These are phyloP conservation scores for Magnolia sinica DNA, from an alignment of 164 flowering plant genomes.

Conservation along the genomic window DNA sequence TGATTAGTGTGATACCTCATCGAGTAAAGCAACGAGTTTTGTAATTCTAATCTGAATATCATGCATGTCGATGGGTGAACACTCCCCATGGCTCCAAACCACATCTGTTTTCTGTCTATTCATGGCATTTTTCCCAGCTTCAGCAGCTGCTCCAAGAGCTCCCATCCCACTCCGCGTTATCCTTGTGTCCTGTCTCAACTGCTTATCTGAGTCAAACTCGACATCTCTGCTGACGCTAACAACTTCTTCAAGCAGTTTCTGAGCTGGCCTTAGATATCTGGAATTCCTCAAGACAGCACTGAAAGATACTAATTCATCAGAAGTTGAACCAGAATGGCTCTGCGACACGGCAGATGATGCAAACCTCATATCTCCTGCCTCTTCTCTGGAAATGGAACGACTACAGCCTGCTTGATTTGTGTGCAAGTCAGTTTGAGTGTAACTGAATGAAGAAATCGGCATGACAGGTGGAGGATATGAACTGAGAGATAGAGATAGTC, in stretches of 20 bases:
- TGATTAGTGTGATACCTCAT: conserved; percentile 43
- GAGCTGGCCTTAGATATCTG: conserved; percentile 56
- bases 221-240: conserved; percentile 41
- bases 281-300: conserved; percentile 36
- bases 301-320: conserved; percentile 33
- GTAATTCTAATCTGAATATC: conserved; percentile 42
- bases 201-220: conserved; percentile 39
- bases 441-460: conserved; percentile 31
- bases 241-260: conserved; percentile 61
- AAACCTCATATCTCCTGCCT: conserved; percentile 25
- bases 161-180: conserved; percentile 31
- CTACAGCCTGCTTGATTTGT: conserved; percentile 25
- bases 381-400: conserved; percentile 31
- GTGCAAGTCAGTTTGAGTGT: conserved; percentile 34
- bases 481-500: conserved; percentile 65
- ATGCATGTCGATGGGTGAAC: conserved; percentile 36
- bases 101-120: neutral
- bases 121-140: conserved; percentile 29
- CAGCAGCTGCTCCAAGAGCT: conserved; percentile 30
- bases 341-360: conserved; percentile 29
- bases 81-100: conserved; percentile 27
- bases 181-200: conserved; percentile 7
- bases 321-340: conserved; percentile 29
- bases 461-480: conserved; percentile 50
- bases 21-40: conserved; percentile 59